Evolutionary conservation across 108 stramenopile genomes (phyloP).

Genomic region (Bacterosira constricta): DNA sequence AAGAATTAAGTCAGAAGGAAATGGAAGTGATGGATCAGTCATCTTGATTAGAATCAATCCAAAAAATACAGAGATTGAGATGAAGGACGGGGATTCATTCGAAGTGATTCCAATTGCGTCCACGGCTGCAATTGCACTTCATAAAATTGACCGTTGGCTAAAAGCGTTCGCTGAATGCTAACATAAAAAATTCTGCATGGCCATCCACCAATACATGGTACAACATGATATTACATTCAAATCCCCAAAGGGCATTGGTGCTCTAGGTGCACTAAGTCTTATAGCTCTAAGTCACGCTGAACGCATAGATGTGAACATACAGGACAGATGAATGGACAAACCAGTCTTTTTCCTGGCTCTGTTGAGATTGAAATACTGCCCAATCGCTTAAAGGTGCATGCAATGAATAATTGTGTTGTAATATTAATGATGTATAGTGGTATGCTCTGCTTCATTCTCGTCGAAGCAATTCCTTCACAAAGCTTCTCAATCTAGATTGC

Average conservation of each 20-base stretch:
- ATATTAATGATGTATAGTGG: background rate
- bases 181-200: background rate
- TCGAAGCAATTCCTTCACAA: background rate
- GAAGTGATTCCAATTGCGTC: conserved; percentile 27
- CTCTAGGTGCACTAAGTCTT: no score
- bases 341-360: no score
- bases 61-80: conserved; percentile 33
- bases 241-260: no score
- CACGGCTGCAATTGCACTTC: conserved; percentile 17
- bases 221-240: background rate
- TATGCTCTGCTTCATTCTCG: background rate
- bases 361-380: no score
- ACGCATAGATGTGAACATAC: no score
- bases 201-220: no score
- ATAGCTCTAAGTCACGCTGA: no score
- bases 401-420: no score
- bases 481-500: no score
- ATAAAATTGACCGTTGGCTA: conserved; percentile 33
- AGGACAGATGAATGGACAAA: no score
- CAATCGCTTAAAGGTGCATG: no score
- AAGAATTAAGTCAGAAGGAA: background rate
- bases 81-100: background rate
- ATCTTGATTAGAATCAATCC: conserved; percentile 45
- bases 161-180: background rate
- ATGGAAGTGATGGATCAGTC: conserved; percentile 19